Conservation (phyloP, 257 asterid genomes). For the Phtheirospermum japonicum region DNA sequence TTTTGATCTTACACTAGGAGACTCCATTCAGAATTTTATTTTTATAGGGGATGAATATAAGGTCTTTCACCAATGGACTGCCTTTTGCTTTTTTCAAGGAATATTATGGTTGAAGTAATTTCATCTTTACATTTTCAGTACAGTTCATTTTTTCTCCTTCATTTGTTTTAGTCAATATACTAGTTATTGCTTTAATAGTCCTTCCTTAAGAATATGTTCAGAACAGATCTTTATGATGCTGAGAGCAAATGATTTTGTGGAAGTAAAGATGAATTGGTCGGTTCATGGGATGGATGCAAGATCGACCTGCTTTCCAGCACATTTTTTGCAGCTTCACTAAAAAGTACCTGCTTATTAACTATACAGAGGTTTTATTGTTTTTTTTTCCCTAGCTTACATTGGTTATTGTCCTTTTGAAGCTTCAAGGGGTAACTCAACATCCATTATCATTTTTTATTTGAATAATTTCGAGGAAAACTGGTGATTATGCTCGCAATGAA, state of each 20-base stretch:
- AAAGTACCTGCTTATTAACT: background rate
- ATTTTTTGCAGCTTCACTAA: background rate
- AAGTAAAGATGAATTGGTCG: slow-evolving; percentile 16
- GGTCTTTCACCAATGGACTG: background rate
- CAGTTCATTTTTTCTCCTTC: background rate
- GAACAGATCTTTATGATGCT: slow-evolving; percentile 35
- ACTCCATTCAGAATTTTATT: no score
- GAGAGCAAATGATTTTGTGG: slow-evolving; percentile 35
- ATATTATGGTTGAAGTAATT: background rate
- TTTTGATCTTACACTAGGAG: slow-evolving; percentile 1
- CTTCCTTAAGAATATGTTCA: slow-evolving; percentile 31
- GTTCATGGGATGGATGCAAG: slow-evolving; percentile 22
- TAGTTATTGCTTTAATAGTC: slow-evolving; percentile 14
- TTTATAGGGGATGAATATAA: background rate
- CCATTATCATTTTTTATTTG: slow-evolving; percentile 4
- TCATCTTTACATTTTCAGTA: background rate
- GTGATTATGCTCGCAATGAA: slow-evolving; percentile 1
- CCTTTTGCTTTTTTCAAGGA: background rate
- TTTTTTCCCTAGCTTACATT: slow-evolving; percentile 2
- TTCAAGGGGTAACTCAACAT: background rate
- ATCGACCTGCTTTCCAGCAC: slow-evolving; percentile 6
- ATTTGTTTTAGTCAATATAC: background rate
- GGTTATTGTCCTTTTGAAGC: background rate
- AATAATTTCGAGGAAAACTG: background rate
- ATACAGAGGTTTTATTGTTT: background rate